Percentiles rank a stretch among this genome's conserved stretches.
Conservation (phyloP, 169 alveolate species). For the Plasmodium sp. region DNA sequence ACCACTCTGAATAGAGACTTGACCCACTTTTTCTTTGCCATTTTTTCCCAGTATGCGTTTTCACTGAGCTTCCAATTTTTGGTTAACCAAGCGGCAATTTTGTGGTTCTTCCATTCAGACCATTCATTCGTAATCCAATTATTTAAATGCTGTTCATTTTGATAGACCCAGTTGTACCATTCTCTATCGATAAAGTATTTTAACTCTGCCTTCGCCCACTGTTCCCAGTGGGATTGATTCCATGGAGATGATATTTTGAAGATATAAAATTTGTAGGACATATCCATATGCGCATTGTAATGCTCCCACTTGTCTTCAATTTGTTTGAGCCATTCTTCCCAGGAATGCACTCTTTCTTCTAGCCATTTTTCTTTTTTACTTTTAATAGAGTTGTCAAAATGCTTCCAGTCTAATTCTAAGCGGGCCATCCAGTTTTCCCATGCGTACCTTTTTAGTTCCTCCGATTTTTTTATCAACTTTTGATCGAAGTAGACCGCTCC, state of each 20-base stretch:
- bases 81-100: neutral
- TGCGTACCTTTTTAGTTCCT: neutral
- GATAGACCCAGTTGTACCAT: neutral
- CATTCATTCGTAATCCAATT: neutral
- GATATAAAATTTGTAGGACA: neutral
- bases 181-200: neutral
- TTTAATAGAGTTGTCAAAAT: neutral
- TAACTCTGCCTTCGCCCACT: neutral
- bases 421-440: neutral
- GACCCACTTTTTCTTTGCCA: constrained; percentile 2
- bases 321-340: neutral
- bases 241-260: neutral
- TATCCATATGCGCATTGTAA: constrained; percentile 12
- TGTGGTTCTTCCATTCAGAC: neutral
- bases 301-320: constrained; percentile 9
- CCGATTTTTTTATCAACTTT: neutral
- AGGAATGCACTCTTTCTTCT: neutral
- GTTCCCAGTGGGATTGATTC: constrained; percentile 22
- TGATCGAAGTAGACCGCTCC: neutral
- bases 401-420: neutral
- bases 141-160: constrained; percentile 14
- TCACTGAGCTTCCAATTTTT: constrained; percentile 7
- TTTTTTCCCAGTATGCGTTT: neutral
- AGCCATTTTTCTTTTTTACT: neutral
- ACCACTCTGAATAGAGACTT: neutral